Evolutionary conservation across 2,329 filamentous ascomycete species (phyloP).

Genomic region (Zymoseptoria brevis): DNA sequence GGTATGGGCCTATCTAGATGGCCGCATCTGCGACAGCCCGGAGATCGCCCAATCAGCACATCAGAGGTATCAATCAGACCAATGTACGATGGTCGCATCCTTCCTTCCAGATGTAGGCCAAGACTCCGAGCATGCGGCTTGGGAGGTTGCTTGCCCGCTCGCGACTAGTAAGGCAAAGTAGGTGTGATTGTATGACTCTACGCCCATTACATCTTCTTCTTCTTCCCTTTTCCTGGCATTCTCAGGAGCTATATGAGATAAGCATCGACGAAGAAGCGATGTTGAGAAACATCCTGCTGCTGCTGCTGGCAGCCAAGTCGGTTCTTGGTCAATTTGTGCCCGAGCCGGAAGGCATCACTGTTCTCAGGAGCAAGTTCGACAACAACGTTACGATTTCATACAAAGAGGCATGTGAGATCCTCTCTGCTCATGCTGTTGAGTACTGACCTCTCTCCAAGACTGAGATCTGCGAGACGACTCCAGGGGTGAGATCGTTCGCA

Average conservation of each 20-base stretch:
- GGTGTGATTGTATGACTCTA: not conserved
- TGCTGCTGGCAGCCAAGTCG: not conserved
- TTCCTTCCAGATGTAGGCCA: not conserved
- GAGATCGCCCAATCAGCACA: too few relatives aligned
- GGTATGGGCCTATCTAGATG: too few relatives aligned
- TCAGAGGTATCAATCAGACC: not conserved
- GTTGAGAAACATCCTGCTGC: not conserved
- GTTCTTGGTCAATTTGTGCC: not conserved
- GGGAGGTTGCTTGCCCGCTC: not conserved
- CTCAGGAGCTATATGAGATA: not conserved
- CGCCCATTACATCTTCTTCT: not conserved
- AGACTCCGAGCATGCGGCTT: not conserved
- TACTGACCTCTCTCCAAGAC: not conserved
- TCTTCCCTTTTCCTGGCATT: not conserved
- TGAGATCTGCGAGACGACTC: slow-evolving; percentile 49
- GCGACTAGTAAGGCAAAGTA: not conserved
- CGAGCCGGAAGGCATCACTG: slow-evolving; percentile 32
- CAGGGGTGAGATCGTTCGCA: slow-evolving; percentile 49
- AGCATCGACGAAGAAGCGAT: not conserved
- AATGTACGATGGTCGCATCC: not conserved
- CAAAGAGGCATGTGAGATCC: slow-evolving; percentile 30
- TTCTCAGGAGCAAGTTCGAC: slow-evolving; percentile 33
- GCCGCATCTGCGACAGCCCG: too few relatives aligned
- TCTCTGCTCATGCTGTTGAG: not conserved
- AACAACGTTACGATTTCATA: slow-evolving; percentile 37